phyloP scores from a whole-genome alignment of 164 flowering plant species.

The Stephania cephalantha region DNA sequence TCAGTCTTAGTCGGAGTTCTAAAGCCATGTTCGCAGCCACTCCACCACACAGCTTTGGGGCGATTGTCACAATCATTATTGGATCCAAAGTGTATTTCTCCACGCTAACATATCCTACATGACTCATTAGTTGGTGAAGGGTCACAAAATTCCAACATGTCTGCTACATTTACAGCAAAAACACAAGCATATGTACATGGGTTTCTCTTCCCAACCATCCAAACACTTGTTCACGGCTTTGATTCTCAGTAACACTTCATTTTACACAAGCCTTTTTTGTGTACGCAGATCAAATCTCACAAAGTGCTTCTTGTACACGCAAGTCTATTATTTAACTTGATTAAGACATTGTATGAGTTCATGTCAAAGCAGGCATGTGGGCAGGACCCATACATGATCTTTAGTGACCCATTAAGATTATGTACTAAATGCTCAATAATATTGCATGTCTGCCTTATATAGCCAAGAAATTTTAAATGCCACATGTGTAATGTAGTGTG shows the following conservation, averaged over 20 bases:
- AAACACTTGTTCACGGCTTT: not conserved
- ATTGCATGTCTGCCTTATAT: not conserved
- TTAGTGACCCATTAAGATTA: not conserved
- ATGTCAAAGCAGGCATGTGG: not conserved
- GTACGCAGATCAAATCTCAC: slow-evolving; percentile 1
- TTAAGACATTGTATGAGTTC: not conserved
- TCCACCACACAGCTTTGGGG: no score
- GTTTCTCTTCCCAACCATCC: not conserved
- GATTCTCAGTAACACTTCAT: slow-evolving; percentile 7
- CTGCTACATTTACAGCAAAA: slow-evolving; percentile 4
- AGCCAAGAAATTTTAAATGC: not conserved
- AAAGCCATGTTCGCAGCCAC: no score
- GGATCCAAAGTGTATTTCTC: not conserved
- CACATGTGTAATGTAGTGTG: no score
- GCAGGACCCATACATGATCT: not conserved
- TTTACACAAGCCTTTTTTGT: not conserved
- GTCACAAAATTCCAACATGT: slow-evolving; percentile 1
- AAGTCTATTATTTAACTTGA: not conserved
- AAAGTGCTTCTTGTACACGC: not conserved
- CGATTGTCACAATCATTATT: not conserved
- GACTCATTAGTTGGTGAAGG: not conserved
- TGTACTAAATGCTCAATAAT: not conserved
- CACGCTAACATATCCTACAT: not conserved
- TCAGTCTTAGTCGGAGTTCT: no score
- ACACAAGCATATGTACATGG: not conserved